Evolutionary conservation across 768 basidiomycete species (phyloP).

Genomic region (Lactifluus hygrophoroides): DNA sequence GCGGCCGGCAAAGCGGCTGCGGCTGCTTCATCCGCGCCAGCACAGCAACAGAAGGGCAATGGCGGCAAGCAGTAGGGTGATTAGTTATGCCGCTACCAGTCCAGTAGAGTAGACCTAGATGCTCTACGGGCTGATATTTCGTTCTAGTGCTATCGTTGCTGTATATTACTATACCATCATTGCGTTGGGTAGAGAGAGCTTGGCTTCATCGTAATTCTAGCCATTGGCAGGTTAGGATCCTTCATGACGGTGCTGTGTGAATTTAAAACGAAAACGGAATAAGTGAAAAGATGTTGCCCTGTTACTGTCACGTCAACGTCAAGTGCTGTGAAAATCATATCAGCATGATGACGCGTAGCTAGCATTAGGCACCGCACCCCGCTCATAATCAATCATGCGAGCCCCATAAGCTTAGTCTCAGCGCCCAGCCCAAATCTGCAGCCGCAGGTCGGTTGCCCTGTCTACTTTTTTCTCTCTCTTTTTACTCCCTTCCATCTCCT

Average conservation of each 20-base stretch:
- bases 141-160: not conserved
- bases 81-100: not conserved
- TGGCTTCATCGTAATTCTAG: slow-evolving; percentile 12
- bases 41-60: not conserved
- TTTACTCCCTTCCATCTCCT: not conserved
- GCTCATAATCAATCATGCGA: too few relatives aligned
- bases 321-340: too few relatives aligned
- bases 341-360: too few relatives aligned
- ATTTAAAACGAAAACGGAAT: too few relatives aligned
- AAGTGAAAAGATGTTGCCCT: too few relatives aligned
- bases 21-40: too few relatives aligned
- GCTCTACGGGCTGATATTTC: not conserved
- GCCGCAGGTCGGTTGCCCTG: not conserved
- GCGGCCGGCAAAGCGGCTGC: too few relatives aligned
- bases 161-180: slow-evolving; percentile 16
- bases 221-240: slow-evolving; percentile 16
- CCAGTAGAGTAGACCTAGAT: not conserved
- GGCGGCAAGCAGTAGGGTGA: not conserved
- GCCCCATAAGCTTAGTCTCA: too few relatives aligned
- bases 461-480: not conserved
- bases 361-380: too few relatives aligned
- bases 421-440: too few relatives aligned
- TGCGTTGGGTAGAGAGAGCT: slow-evolving; percentile 8
- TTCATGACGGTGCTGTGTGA: too few relatives aligned
- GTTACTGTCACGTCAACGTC: too few relatives aligned